phyloP scores from a whole-genome alignment of 345 rosid genomes.

The Cardamine resedifolia region DNA sequence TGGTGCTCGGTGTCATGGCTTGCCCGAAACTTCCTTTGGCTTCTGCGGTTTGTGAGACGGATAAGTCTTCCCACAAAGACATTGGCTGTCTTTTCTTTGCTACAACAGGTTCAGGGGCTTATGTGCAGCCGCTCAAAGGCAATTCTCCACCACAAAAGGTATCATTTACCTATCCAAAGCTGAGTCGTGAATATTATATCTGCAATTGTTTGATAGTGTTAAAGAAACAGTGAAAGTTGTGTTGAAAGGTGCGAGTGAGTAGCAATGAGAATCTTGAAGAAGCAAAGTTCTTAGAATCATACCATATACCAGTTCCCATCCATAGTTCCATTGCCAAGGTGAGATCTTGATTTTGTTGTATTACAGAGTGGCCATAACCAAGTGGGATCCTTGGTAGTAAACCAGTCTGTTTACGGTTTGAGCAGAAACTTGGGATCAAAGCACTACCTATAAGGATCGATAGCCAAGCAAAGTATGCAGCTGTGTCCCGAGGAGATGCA shows the following conservation, averaged over 20 bases:
- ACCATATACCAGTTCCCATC: slow-evolving; percentile 69
- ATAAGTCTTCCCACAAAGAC: slow-evolving; percentile 37
- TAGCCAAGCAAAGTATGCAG: slow-evolving; percentile 94
- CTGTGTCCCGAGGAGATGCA: slow-evolving; percentile 84
- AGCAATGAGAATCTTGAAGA: slow-evolving; percentile 70
- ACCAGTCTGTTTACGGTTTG: slow-evolving; percentile 3
- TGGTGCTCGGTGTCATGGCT: slow-evolving; percentile 85
- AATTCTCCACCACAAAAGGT: slow-evolving; percentile 60
- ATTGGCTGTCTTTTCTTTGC: slow-evolving; percentile 88
- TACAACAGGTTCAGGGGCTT: slow-evolving; percentile 65
- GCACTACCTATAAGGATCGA: slow-evolving; percentile 87
- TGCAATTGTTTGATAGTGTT: neutral
- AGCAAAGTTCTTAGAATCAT: slow-evolving; percentile 89
- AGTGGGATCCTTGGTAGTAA: slow-evolving; percentile 1
- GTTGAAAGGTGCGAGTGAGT: slow-evolving; percentile 69
- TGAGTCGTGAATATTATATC: slow-evolving; percentile 1
- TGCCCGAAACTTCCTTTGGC: slow-evolving; percentile 84
- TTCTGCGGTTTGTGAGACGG: slow-evolving; percentile 39
- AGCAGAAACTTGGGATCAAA: slow-evolving; percentile 85
- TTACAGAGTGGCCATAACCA: neutral
- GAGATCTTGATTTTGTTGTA: slow-evolving; percentile 24
- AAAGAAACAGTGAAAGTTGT: slow-evolving; percentile 19
- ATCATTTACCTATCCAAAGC: slow-evolving; percentile 16
- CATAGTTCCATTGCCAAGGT: slow-evolving; percentile 74
- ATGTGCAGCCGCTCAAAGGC: slow-evolving; percentile 70